These are phyloP conservation scores for Trametes cubensis DNA, from an alignment of 768 basidiomycete genomes.

Conservation along the genomic window DNA sequence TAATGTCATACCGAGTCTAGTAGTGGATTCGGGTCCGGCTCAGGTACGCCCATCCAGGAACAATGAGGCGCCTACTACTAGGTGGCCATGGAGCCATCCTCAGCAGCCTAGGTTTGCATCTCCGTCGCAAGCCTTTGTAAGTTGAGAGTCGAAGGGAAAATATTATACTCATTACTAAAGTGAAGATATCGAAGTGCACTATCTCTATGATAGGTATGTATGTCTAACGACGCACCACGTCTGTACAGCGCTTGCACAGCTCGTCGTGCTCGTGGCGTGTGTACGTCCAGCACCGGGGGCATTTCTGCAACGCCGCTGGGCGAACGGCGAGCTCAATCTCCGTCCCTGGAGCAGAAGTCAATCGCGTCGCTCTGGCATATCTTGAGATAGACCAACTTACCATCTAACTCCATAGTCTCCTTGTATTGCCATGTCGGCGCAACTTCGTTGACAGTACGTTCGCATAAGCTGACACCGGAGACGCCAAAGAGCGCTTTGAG, in stretches of 20 bases:
- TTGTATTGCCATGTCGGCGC: conserved; percentile 55
- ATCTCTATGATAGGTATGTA: neutral
- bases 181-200: neutral
- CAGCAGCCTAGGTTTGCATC: too few species aligned
- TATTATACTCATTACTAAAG: conserved; percentile 11
- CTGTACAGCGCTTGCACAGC: conserved; percentile 68
- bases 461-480: conserved; percentile 62
- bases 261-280: conserved; percentile 51
- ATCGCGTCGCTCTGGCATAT: neutral
- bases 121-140: neutral
- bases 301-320: conserved; percentile 68
- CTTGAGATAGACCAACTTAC: conserved; percentile 37
- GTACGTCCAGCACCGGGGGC: conserved; percentile 91
- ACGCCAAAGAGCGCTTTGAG: conserved; percentile 81
- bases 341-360: conserved; percentile 29
- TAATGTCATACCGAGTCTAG: too few species aligned
- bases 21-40: too few species aligned
- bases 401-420: conserved; percentile 46
- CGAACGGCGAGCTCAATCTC: conserved; percentile 55
- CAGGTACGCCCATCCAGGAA: too few species aligned
- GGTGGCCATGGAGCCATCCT: too few species aligned
- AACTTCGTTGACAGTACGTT: conserved; percentile 43
- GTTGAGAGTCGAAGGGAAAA: neutral
- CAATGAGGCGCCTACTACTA: too few species aligned
- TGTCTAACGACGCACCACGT: conserved; percentile 26